Percentiles rank a stretch among this genome's conserved stretches.
Evolutionary conservation across 2,329 filamentous ascomycete species (phyloP).

Genomic region (Cercospora janseana): DNA sequence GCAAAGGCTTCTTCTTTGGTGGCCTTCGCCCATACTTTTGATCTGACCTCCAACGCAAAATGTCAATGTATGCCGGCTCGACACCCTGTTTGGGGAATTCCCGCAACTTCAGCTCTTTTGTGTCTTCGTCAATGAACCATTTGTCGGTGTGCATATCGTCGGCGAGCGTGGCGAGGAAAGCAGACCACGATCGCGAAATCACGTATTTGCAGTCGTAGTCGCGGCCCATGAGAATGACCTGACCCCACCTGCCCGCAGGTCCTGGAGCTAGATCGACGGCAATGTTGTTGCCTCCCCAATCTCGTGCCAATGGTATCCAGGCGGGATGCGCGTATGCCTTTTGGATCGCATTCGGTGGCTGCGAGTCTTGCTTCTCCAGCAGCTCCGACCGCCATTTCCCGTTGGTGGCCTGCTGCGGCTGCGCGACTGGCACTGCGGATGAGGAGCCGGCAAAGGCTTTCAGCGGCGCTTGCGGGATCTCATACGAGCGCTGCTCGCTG

Average conservation of each 20-base stretch:
- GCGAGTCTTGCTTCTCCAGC: slow-evolving; percentile 77
- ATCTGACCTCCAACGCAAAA: slow-evolving; percentile 90
- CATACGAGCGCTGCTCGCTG: slow-evolving; percentile 51
- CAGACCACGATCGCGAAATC: slow-evolving; percentile 84
- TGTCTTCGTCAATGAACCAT: slow-evolving; percentile 90
- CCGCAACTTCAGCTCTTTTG: slow-evolving; percentile 82
- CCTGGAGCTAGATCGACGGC: slow-evolving; percentile 90
- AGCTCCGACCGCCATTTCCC: slow-evolving; percentile 79
- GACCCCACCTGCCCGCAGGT: slow-evolving; percentile 86
- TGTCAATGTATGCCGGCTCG: slow-evolving; percentile 90
- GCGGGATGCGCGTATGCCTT: slow-evolving; percentile 89
- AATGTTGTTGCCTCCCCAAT: slow-evolving; percentile 98
- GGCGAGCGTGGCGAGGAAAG: slow-evolving; percentile 80
- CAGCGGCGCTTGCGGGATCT: slow-evolving; percentile 63
- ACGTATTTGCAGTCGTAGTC: slow-evolving; percentile 99
- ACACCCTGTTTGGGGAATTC: slow-evolving; percentile 88
- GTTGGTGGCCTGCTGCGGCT: slow-evolving; percentile 38
- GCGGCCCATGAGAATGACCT: slow-evolving; percentile 92
- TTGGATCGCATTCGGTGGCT: slow-evolving; percentile 81
- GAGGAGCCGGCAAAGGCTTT: slow-evolving; percentile 70
- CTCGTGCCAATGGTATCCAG: slow-evolving; percentile 93
- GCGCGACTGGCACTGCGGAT: slow-evolving; percentile 50
- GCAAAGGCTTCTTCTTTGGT: slow-evolving; percentile 47
- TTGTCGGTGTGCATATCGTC: slow-evolving; percentile 90
- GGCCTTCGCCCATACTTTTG: slow-evolving; percentile 78